phyloP scores from a whole-genome alignment of 2,329 filamentous ascomycete species.

The Lasiodiplodia hormozganensis region DNA sequence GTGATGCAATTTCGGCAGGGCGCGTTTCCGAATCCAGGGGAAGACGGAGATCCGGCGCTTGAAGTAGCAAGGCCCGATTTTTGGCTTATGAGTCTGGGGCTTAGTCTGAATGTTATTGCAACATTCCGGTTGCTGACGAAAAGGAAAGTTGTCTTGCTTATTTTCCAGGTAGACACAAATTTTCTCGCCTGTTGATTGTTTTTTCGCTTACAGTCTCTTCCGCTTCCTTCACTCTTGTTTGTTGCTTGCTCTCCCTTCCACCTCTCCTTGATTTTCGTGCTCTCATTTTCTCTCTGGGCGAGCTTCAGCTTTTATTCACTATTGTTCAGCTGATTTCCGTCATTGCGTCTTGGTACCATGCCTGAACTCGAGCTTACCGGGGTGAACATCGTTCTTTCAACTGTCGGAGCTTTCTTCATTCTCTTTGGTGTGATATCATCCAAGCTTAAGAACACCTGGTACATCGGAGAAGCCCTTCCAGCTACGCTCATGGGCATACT shows the following conservation, averaged over 20 bases:
- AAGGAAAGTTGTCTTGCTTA: background rate
- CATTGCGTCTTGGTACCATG: slow-evolving; percentile 41
- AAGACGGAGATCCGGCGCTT: background rate
- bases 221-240: background rate
- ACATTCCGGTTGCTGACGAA: background rate
- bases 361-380: slow-evolving; percentile 59
- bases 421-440: slow-evolving; percentile 60
- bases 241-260: background rate
- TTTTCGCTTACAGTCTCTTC: background rate
- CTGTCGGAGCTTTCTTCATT: slow-evolving; percentile 57
- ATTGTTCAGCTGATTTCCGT: background rate
- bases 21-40: slow-evolving; percentile 8
- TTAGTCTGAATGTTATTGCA: slow-evolving; percentile 6
- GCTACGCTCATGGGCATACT: background rate
- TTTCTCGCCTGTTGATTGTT: background rate
- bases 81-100: background rate
- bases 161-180: background rate
- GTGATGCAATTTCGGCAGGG: background rate
- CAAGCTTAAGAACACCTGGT: slow-evolving; percentile 61
- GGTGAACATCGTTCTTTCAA: slow-evolving; percentile 59
- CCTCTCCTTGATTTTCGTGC: background rate
- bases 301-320: background rate
- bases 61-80: background rate
- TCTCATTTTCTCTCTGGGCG: background rate
- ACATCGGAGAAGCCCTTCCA: slow-evolving; percentile 58